These are phyloP conservation scores for Zymoseptoria passerinii DNA, from an alignment of 2,329 filamentous ascomycete species.

Conservation along the genomic window DNA sequence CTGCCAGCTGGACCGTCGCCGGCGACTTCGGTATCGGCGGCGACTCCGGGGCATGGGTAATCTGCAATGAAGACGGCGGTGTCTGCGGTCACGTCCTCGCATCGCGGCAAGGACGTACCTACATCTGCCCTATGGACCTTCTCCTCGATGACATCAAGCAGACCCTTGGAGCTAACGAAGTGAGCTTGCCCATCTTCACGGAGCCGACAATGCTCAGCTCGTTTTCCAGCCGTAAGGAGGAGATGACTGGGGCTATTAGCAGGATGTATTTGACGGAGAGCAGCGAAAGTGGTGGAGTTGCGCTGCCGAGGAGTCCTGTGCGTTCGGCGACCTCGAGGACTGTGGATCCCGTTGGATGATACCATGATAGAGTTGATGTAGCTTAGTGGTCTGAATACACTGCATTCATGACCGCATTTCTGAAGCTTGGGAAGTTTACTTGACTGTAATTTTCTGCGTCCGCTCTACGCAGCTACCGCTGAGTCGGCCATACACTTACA, in stretches of 20 bases:
- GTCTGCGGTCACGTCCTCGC: slow-evolving; percentile 87
- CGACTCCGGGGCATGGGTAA: slow-evolving; percentile 88
- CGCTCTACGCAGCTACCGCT: no score
- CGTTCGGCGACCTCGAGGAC: slow-evolving; percentile 5
- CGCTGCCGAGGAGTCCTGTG: slow-evolving; percentile 12
- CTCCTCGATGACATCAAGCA: slow-evolving; percentile 76
- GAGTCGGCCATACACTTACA: no score
- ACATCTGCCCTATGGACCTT: slow-evolving; percentile 93
- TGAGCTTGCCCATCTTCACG: slow-evolving; percentile 61
- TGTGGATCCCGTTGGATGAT: slow-evolving; percentile 15
- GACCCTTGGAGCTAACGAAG: slow-evolving; percentile 60
- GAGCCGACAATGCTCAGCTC: slow-evolving; percentile 2
- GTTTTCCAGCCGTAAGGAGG: slow-evolving; percentile 7
- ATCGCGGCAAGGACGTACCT: slow-evolving; percentile 64
- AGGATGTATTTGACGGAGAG: slow-evolving; percentile 13
- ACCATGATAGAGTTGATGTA: not conserved
- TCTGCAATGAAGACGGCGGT: slow-evolving; percentile 67
- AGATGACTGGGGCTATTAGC: slow-evolving; percentile 14
- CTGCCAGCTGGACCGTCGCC: slow-evolving; percentile 58
- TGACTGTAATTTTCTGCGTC: no score
- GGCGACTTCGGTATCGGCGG: slow-evolving; percentile 63
- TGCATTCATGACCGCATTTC: no score
- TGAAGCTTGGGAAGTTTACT: no score
- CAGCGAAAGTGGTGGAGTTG: slow-evolving; percentile 11
- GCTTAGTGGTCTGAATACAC: not conserved